Base-by-base conservation (phyloP, 148 eudicot species). In the Camellia japonica region DNA sequence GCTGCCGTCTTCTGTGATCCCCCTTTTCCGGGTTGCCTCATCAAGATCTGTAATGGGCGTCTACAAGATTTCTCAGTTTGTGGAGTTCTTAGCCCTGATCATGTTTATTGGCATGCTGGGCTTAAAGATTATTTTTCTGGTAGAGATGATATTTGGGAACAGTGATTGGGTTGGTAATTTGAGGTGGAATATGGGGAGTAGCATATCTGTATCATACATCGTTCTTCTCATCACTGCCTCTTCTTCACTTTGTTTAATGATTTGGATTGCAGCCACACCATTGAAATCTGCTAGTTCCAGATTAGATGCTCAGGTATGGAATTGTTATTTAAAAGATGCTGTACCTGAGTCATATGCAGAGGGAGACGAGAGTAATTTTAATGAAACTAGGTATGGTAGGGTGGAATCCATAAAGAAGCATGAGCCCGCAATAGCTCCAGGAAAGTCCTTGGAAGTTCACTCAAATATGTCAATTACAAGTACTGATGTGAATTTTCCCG, bases 1-100 rank as follows among this genome's bases (percentile, higher is more conserved):
- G 44, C 88, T 97, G 75, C 99, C 99, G 43, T 87, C 97, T 78
- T 92, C 97, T 71, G 90, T 92, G 69, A 88, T 97, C 79, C 98
- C 98, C 73, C 95, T 97, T 67, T 94, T 92, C 56, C 90, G 98
- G 79, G 82, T 97, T 70, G 92, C 98, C 64, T 89, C 99, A 0
- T 92, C 95, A 64, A 86, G 85, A 87, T 80, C 92, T 19, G 77
- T 97, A 18, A 94, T 97, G 99, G 98, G 99, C 71, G 78, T 81
- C 71, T 76, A 82, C 76, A 97, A 90, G 84, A 87, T 90, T 65
- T 90, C 99, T 75, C 89, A 92, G 60, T 75, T 87, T 56, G 79
- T 88, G 76, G 94, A 97, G 86, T 97, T 94, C 74, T 72, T 92
- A 30, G 89, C 89, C 80, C 84, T 94, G 46, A 42, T 88, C 74